Base-by-base conservation (phyloP, 179 eudicot species). In the Silene vulgaris region DNA sequence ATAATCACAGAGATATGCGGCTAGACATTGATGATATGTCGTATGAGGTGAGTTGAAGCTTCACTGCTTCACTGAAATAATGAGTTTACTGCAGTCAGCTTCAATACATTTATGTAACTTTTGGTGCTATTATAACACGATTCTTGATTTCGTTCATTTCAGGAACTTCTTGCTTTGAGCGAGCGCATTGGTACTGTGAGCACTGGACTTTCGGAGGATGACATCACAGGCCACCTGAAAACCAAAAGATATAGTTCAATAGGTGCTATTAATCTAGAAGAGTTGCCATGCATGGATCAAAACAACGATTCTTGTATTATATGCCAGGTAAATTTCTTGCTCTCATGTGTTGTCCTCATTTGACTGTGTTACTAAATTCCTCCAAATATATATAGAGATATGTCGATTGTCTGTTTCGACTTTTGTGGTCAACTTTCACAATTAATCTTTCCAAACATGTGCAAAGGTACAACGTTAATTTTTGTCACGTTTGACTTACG, bases 121-220 rank as follows among this genome's bases (percentile, higher is more conserved):
- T 12, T 50, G 28, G 8, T 21, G 72, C 19, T 45, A 35, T 77
- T 30, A 7, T 77, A 4, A 37, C 21, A 61, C 13, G 76, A 45
- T 65, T 30, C 14, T 48, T 59, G 35, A 9, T 67, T 68, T 70
- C 14, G 26, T 52, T 13, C 12, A 23, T 68, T 80, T 63, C 90
- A 95, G 99, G 99, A 95, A 74, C 97, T 95, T 84, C 97, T 95
- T 81, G 97, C 97, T 69, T 81, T 95, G 87, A 90, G 89, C 45
- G 99, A 95, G 75, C 89, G 78, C 71, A 95, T 95, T 74, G 99
- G 99, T 66, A 80, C 79, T 71, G 97, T 89, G 4, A 86, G 72
- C 77, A 89, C 93, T 64, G 99, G 97, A 12, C 86, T 95, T 52
- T 80, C 96, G 4, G 93, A 93, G 74, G 86, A 90, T 48, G 84